Percentiles rank a stretch among this genome's conserved stretches.
phyloP scores from a whole-genome alignment of 73 alveolate genomes.

The Paramecium tetraurelia region DNA sequence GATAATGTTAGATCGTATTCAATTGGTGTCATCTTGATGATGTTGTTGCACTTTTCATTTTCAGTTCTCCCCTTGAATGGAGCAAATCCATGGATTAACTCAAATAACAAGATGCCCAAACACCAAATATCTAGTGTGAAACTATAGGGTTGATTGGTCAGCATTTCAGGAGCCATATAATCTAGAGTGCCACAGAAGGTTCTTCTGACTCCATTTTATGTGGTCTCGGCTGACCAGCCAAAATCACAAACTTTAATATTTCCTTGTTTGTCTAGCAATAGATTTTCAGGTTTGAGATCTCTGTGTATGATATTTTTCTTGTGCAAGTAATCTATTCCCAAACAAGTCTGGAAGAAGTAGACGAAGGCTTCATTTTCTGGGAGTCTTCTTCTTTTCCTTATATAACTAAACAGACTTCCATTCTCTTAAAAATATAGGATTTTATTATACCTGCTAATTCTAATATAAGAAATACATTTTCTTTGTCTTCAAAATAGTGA shows the following conservation, averaged over 20 bases:
- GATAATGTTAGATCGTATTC: constrained; percentile 71
- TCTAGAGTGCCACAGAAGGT: constrained; percentile 84
- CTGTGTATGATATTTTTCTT: constrained; percentile 64
- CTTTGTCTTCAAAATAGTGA: constrained; percentile 89
- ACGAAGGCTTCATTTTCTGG: constrained; percentile 69
- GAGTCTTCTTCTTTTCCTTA: constrained; percentile 51
- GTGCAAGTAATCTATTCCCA: constrained; percentile 65
- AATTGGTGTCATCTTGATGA: constrained; percentile 65
- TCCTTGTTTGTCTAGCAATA: constrained; percentile 74
- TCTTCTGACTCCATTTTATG: constrained; percentile 64
- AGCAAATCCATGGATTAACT: constrained; percentile 86
- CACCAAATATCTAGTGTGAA: constrained; percentile 91
- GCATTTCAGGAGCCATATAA: constrained; percentile 92
- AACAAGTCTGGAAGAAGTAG: constrained; percentile 65
- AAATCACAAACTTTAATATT: constrained; percentile 88
- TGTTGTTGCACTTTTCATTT: constrained; percentile 64
- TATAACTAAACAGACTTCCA: constrained; percentile 61
- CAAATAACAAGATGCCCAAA: constrained; percentile 88
- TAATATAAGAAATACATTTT: constrained; percentile 79
- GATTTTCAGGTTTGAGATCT: constrained; percentile 82
- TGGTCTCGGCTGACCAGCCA: constrained; percentile 83
- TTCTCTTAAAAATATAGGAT: constrained; percentile 30
- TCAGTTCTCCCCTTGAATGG: constrained; percentile 71
- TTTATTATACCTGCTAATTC: constrained; percentile 66
- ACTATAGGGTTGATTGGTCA: constrained; percentile 73